Evolutionary conservation across 164 flowering plant species (phyloP).

Genomic region (Liriodendron chinense): DNA sequence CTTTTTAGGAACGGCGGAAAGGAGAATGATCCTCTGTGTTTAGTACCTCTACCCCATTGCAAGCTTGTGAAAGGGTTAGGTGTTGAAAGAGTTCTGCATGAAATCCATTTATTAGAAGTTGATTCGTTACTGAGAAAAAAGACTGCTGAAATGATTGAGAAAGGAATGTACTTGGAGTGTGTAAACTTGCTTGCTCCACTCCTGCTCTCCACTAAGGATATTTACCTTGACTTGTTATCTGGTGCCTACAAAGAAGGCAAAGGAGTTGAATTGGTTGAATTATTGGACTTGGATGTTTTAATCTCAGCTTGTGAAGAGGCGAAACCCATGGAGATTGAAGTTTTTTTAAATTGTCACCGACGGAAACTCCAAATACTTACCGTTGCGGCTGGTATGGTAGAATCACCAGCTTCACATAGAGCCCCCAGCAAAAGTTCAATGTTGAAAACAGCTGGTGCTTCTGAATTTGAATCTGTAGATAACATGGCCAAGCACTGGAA

Average conservation of each 20-base stretch:
- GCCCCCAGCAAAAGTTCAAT: constrained; percentile 22
- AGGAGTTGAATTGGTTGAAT: constrained; percentile 49
- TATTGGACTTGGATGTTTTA: constrained; percentile 68
- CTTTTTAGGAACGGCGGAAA: constrained; percentile 44
- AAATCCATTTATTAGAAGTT: constrained; percentile 63
- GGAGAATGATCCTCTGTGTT: constrained; percentile 24
- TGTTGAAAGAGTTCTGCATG: constrained; percentile 56
- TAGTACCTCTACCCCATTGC: constrained; percentile 58
- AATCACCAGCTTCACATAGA: constrained; percentile 28
- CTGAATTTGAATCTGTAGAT: constrained; percentile 45
- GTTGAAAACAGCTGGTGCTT: constrained; percentile 21
- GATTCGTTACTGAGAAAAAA: constrained; percentile 53
- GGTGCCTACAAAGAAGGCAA: constrained; percentile 35
- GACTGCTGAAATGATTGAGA: constrained; percentile 57
- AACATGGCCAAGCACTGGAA: constrained; percentile 40
- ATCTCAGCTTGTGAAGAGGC: constrained; percentile 65
- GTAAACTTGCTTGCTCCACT: constrained; percentile 67
- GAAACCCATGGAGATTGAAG: constrained; percentile 50
- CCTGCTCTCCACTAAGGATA: constrained; percentile 52
- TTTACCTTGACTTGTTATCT: constrained; percentile 37
- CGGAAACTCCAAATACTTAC: constrained; percentile 69
- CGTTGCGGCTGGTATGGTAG: constrained; percentile 58
- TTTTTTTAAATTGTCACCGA: constrained; percentile 55
- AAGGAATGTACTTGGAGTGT: constrained; percentile 66
- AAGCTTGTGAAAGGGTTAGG: constrained; percentile 55